phyloP scores from a whole-genome alignment of 148 eudicot genomes.

The Rhododendron ferrugineum region DNA sequence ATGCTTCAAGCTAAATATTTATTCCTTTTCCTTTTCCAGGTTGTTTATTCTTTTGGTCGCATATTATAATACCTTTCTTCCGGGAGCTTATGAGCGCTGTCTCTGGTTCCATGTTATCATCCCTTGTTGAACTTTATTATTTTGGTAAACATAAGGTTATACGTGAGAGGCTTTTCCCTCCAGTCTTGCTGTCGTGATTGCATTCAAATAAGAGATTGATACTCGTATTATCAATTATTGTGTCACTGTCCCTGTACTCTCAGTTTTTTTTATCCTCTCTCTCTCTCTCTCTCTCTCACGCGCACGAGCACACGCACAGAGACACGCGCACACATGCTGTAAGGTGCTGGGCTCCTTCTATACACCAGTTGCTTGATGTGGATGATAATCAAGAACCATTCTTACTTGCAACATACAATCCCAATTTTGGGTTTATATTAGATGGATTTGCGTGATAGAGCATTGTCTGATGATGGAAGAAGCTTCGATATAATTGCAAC shows the following conservation, averaged over 20 bases:
- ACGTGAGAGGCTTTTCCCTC: neutral
- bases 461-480: slow-evolving; percentile 42
- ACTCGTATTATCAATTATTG: neutral
- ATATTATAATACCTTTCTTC: neutral
- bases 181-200: neutral
- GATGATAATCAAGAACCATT: neutral
- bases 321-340: neutral
- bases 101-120: neutral
- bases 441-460: neutral
- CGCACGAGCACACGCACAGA: neutral
- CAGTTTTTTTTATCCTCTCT: neutral
- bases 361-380: neutral
- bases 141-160: neutral
- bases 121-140: neutral
- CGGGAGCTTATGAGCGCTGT: neutral
- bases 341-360: neutral
- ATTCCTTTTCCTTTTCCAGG: neutral
- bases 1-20: neutral
- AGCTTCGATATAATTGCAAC: slow-evolving; percentile 61
- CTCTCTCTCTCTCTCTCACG: neutral
- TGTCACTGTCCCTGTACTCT: neutral
- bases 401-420: neutral
- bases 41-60: neutral
- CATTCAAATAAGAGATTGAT: neutral
- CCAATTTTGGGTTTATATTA: neutral